Conservation (phyloP, 192 early-diverging fungal species). For the Dissophora globulifera region DNA sequence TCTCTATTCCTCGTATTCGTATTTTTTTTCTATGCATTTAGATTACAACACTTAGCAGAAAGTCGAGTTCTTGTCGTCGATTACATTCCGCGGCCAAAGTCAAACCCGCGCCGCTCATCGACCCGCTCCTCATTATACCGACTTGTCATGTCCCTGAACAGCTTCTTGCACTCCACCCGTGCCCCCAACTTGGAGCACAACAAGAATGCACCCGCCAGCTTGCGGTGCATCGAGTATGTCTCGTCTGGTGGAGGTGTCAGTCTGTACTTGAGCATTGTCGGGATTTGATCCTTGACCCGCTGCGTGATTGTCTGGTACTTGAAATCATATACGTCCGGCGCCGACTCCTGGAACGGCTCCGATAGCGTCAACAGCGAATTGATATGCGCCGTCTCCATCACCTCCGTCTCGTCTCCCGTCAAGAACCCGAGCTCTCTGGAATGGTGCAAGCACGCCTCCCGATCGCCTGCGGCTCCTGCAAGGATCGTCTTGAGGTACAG, state of each 20-base stretch:
- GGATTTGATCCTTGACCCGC: conserved; percentile 88
- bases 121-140: conserved; percentile 28
- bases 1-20: too few relatives aligned
- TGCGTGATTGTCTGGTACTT: conserved; percentile 83
- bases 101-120: conserved; percentile 26
- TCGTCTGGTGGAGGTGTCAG: conserved; percentile 98
- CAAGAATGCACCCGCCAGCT: conserved; percentile 92
- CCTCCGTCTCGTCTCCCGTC: conserved; percentile 90
- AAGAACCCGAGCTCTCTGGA: conserved; percentile 89
- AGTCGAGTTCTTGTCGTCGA: too few relatives aligned
- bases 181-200: conserved; percentile 84
- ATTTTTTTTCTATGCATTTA: too few relatives aligned
- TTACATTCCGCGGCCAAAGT: conserved; percentile 32
- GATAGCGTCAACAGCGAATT: conserved; percentile 88
- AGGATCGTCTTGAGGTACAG: conserved; percentile 80
- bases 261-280: conserved; percentile 93
- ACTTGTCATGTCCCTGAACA: conserved; percentile 52
- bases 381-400: conserved; percentile 79
- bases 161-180: conserved; percentile 42
- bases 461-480: conserved; percentile 77
- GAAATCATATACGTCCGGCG: conserved; percentile 79
- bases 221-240: conserved; percentile 94
- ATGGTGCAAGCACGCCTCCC: conserved; percentile 77
- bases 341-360: conserved; percentile 76
- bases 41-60: too few relatives aligned